Evolutionary conservation across 1,139 yeast species (phyloP), one percentile per base, ranked within the genome.

Genomic region (Blastobotrys proliferans): DNA sequence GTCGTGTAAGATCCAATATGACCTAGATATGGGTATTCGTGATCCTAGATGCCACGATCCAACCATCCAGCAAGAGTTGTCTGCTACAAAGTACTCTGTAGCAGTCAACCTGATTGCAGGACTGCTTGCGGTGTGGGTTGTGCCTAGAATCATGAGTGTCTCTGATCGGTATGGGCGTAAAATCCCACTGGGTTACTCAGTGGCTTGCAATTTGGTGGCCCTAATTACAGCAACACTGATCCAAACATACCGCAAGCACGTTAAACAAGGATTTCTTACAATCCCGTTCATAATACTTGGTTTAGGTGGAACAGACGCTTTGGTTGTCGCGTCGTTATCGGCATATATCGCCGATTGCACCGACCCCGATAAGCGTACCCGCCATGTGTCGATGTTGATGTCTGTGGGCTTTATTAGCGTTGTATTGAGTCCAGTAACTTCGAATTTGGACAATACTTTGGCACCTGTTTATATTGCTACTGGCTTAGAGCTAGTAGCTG

Each of bases 261-360:
- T 38, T 13, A 20, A 31, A 2, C 31, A 21, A 4, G 16, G 16
- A 5, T 24, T 19, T 2, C 5, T 31, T 14, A 14, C 18, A 2
- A 2, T 38, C 3, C 9, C 36, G 25, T 38, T 30, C 13, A 8
- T 29, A 8, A 6, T 31, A 11, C 20, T 17, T 8, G 41, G 41
- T 3, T 16, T 20, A 3, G 21, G 31, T 2, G 41, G 41, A 2
- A 38, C 41, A 4, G 41, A 38, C 18, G 11, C 31, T 29, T 24
- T 38, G 14, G n/a, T 38, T 11, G 10, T 25, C 18, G 18, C 24
- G 10, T 14, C 36, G 5, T 18, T 38, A 11, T 31, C 35, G 11
- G 30, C 41, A 5, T 38, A 38, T 31, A n/a, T 38, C 8, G 41
- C 41, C 3, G 41, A 38, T 25, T 30, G 30, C 21, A 26, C 20